phyloP scores from a whole-genome alignment of 2,329 filamentous ascomycete genomes.

The Colletotrichum cuscutae region DNA sequence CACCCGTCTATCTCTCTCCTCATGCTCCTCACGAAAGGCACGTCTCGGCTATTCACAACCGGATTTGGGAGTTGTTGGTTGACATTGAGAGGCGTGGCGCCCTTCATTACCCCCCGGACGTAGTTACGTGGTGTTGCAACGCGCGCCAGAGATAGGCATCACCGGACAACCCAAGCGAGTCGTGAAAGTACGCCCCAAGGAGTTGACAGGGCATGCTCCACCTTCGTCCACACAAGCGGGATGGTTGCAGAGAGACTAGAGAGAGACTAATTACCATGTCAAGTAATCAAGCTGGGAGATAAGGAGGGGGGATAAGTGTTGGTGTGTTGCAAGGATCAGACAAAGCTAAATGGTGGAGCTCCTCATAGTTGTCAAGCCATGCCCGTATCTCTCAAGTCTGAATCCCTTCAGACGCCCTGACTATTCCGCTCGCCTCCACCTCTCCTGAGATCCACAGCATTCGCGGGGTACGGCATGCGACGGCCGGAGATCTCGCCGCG shows the following conservation, averaged over 20 bases:
- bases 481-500: conserved; percentile 21
- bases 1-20: not conserved
- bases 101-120: not conserved
- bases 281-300: not conserved
- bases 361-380: conserved; percentile 11
- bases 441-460: not conserved
- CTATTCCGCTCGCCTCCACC: conserved; percentile 22
- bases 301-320: conserved; percentile 10
- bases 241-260: not conserved
- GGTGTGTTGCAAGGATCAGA: conserved; percentile 11
- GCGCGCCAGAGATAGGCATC: conserved; percentile 11
- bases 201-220: conserved; percentile 9
- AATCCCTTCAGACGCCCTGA: conserved; percentile 6
- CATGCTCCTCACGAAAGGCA: not conserved
- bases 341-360: conserved; percentile 30
- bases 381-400: conserved; percentile 17
- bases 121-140: not conserved
- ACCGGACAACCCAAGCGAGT: conserved; percentile 6
- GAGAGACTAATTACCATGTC: not conserved
- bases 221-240: not conserved
- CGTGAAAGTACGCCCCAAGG: not conserved
- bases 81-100: not conserved
- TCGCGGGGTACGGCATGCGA: conserved; percentile 18
- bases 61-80: not conserved
- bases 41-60: conserved; percentile 4